phyloP scores from a whole-genome alignment of 75 land plant species.

The Picea sitchensis region DNA sequence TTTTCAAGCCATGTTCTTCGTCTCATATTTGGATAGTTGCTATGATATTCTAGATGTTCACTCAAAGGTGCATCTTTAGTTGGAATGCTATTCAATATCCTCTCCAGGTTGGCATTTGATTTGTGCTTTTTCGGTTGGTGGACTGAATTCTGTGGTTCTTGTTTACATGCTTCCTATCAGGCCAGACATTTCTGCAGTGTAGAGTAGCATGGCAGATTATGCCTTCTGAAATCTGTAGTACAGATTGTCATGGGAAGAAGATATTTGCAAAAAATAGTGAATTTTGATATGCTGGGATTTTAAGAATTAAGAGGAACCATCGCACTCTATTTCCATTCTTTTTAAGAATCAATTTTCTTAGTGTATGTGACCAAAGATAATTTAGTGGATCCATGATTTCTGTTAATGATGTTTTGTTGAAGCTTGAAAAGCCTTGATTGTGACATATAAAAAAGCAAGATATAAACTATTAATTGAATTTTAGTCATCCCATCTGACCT shows the following conservation, averaged over 20 bases:
- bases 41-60: neutral
- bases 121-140: neutral
- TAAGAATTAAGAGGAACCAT: constrained; percentile 4
- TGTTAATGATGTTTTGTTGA: too few species aligned
- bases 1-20: constrained; percentile 4
- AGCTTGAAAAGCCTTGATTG: too few species aligned
- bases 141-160: neutral
- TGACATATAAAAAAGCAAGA: too few species aligned
- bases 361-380: too few species aligned
- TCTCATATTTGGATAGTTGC: neutral
- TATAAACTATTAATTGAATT: too few species aligned
- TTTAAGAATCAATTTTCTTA: neutral
- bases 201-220: too few species aligned
- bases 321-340: neutral
- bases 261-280: neutral
- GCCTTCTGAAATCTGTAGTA: too few species aligned
- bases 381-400: too few species aligned
- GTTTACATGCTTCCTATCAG: neutral
- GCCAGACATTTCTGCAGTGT: neutral
- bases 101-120: neutral
- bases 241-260: neutral
- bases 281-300: neutral
- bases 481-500: too few species aligned
- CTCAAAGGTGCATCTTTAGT: neutral
- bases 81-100: neutral